Conservation (phyloP, 768 basidiomycete species). For the Pisolithus orientalis region DNA sequence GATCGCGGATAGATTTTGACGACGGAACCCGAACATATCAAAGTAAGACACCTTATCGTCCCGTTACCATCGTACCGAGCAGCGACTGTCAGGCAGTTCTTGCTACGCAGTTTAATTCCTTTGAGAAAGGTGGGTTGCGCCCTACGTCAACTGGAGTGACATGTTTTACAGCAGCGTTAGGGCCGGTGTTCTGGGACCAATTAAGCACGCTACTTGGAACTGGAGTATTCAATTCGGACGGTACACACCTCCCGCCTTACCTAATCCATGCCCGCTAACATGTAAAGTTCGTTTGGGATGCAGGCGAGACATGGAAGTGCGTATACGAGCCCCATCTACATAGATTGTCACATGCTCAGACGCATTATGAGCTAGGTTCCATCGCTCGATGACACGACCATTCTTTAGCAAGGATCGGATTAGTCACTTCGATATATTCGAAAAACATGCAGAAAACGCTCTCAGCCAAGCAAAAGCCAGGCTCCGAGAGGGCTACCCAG, state of each 20-base stretch:
- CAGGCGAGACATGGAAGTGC: constrained; percentile 28
- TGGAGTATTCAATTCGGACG: constrained; percentile 30
- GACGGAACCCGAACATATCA: constrained; percentile 41
- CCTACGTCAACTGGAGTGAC: constrained; percentile 2
- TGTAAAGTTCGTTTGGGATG: neutral
- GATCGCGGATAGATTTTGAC: constrained; percentile 34
- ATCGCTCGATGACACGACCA: no score
- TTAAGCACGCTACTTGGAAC: constrained; percentile 31
- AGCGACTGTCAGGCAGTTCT: constrained; percentile 30
- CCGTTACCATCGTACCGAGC: neutral
- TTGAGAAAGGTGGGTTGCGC: constrained; percentile 14
- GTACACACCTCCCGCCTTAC: constrained; percentile 17
- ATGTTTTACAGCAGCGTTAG: constrained; percentile 5
- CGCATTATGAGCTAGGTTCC: constrained; percentile 9
- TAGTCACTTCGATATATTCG: constrained; percentile 34
- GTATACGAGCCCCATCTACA: neutral
- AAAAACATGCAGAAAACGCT: constrained; percentile 28
- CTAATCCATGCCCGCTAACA: neutral
- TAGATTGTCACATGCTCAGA: constrained; percentile 14
- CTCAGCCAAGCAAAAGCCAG: constrained; percentile 28
- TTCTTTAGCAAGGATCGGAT: no score
- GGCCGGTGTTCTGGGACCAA: neutral
- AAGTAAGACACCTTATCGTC: no score
- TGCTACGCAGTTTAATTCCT: constrained; percentile 36
- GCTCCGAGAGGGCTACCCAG: constrained; percentile 3